These are phyloP conservation scores for Tolypocladium amazonense DNA, from an alignment of 2,329 filamentous ascomycete species.

Conservation along the genomic window DNA sequence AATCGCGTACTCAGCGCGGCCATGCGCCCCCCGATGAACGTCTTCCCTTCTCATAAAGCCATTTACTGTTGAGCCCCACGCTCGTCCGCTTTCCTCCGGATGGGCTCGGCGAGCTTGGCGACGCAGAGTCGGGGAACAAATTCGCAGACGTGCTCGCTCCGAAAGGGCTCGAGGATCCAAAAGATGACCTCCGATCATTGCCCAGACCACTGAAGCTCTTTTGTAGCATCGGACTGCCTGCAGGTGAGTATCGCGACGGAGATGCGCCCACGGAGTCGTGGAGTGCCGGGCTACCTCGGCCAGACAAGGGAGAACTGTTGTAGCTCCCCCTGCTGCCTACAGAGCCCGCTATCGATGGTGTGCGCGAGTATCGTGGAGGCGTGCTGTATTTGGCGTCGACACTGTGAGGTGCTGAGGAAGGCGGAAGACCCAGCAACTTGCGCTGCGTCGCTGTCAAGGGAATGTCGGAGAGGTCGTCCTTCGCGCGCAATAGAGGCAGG, in stretches of 20 bases:
- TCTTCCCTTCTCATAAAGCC: constrained; percentile 80
- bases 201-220: constrained; percentile 48
- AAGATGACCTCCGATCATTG: constrained; percentile 47
- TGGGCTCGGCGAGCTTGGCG: constrained; percentile 59
- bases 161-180: constrained; percentile 46
- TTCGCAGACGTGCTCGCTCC: constrained; percentile 36
- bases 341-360: constrained; percentile 54
- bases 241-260: constrained; percentile 35
- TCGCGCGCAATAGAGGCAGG: constrained; percentile 58
- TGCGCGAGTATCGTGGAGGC: constrained; percentile 76
- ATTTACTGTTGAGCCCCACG: constrained; percentile 80
- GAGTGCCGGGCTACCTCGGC: constrained; percentile 37
- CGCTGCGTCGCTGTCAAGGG: constrained; percentile 70
- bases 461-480: constrained; percentile 78
- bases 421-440: constrained; percentile 68
- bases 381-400: constrained; percentile 66
- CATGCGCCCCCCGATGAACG: constrained; percentile 37
- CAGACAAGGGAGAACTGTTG: constrained; percentile 47
- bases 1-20: constrained; percentile 15
- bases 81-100: constrained; percentile 55
- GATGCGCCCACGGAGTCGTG: constrained; percentile 20
- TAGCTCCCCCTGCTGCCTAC: constrained; percentile 48
- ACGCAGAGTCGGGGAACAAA: constrained; percentile 33
- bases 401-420: constrained; percentile 50
- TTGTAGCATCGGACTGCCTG: constrained; percentile 50